Base-by-base conservation (phyloP, 2,329 filamentous ascomycete genomes). In the Xylariaceae sp. region DNA sequence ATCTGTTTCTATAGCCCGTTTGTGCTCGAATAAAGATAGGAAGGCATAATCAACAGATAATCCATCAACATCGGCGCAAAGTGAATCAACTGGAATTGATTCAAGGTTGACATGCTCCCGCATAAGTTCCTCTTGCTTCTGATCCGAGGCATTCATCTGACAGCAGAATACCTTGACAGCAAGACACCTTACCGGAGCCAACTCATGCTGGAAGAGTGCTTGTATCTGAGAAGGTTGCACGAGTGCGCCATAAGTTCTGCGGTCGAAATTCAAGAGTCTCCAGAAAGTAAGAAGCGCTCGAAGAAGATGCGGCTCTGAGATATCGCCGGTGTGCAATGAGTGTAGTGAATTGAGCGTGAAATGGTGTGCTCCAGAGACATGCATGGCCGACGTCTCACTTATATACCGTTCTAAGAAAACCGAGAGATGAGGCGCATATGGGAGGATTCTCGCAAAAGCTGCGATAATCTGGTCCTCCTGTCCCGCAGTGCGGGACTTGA, bases 121-220 rank as follows among this genome's bases (percentile, higher is more conserved):
- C 30, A 95, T 72, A 68, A 95, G 85, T 46, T 80, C 76, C 65
- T 95, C 86, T 45, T 88, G 78, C 58, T 89, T 89, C 59, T 80
- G 76, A 69, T 99, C 94, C 3, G 94, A 87, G 29, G 88, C 88
- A 64, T 84, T 84, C 62, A 95, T 82, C 53, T 90, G 83, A 58
- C 89, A 77, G 65, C 87, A 91, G 60, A 96, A 88, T 55, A 92
- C 83, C 59, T 90, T 83, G 52, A 95, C 80, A 13, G 91, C 87
- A 56, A 97, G 77, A 70, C 92, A 96, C 71, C 88, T 83, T 47
- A 95, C 80, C 15, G 80, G 73, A 54, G 72, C 74, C 61, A 79
- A 77, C 44, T 71, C 65, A 67, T 86, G 80, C 48, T 76, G 74
- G 62, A 96, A 87, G 12, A 95, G 74, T 29, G 72, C 71, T 71